These are phyloP conservation scores for Zygosaccharomyces bisporus DNA, from an alignment of 805 yeast genomes.

Conservation along the genomic window DNA sequence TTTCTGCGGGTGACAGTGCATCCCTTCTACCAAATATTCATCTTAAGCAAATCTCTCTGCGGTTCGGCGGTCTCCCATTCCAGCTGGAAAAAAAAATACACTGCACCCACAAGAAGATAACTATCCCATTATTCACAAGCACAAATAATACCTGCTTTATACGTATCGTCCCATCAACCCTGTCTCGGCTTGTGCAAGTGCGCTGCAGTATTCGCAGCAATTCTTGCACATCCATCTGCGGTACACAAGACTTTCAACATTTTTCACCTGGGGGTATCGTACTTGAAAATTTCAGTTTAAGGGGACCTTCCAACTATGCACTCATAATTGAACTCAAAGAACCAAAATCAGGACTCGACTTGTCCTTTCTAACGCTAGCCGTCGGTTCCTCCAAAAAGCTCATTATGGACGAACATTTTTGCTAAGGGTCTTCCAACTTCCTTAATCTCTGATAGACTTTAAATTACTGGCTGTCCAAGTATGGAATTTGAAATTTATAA, in stretches of 20 bases:
- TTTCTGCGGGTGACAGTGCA: background rate
- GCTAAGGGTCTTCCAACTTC: background rate
- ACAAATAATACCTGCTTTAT: conserved; percentile 19
- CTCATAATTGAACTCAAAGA: conserved; percentile 24
- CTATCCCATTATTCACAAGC: conserved; percentile 8
- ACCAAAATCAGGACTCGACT: conserved; percentile 1
- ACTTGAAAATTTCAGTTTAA: conserved; percentile 14
- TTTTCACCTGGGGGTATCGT: conserved; percentile 20
- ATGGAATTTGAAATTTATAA: no score
- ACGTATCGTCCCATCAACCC: conserved; percentile 18
- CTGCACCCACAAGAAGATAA: conserved; percentile 16
- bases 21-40: background rate
- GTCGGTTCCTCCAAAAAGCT: conserved; percentile 14
- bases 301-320: conserved; percentile 7
- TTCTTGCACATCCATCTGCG: conserved; percentile 14
- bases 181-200: conserved; percentile 6
- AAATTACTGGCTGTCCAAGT: no score
- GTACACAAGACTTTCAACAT: conserved; percentile 11
- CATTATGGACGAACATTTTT: conserved; percentile 12
- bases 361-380: conserved; percentile 4
- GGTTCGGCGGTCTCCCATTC: conserved; percentile 26
- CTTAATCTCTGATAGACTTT: background rate
- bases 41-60: conserved; percentile 15
- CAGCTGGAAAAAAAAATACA: conserved; percentile 12
- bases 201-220: conserved; percentile 27